phyloP scores from a whole-genome alignment of 2,329 filamentous ascomycete genomes.

The Cercospora sesami region DNA sequence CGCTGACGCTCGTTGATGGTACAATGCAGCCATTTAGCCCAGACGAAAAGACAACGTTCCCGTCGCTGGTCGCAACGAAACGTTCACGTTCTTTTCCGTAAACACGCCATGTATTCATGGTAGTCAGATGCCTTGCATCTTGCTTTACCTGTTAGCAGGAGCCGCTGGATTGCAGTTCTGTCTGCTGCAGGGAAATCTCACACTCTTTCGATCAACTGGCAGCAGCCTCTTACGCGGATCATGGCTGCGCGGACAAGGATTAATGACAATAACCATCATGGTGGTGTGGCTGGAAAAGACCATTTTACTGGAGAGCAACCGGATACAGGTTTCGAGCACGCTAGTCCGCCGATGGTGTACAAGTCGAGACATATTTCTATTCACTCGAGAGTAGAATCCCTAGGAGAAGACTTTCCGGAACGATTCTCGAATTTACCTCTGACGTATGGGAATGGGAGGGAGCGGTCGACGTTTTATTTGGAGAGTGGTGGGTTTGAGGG shows the following conservation, averaged over 20 bases:
- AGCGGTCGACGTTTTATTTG: slow-evolving; percentile 30
- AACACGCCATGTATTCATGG: neutral
- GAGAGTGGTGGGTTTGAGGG: neutral
- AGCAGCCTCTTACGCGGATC: neutral
- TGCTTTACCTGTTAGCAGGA: neutral
- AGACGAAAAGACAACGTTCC: neutral
- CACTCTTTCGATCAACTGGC: neutral
- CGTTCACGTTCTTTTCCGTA: neutral
- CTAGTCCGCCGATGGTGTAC: slow-evolving; percentile 23
- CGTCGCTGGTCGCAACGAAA: neutral
- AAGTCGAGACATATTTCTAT: slow-evolving; percentile 38
- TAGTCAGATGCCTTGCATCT: neutral
- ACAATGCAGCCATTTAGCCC: neutral
- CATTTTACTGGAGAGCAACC: neutral
- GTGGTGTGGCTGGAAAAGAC: neutral
- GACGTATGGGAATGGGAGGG: slow-evolving; percentile 28
- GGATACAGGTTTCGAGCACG: neutral
- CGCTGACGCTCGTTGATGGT: neutral
- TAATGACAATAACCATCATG: neutral
- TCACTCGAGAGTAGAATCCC: slow-evolving; percentile 34
- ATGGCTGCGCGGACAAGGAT: neutral
- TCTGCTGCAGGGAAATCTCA: neutral
- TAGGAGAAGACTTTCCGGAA: slow-evolving; percentile 25
- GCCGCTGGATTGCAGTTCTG: neutral
- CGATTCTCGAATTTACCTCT: slow-evolving; percentile 31